Base-by-base conservation (phyloP, 345 rosid species). In the Acer campestre region DNA sequence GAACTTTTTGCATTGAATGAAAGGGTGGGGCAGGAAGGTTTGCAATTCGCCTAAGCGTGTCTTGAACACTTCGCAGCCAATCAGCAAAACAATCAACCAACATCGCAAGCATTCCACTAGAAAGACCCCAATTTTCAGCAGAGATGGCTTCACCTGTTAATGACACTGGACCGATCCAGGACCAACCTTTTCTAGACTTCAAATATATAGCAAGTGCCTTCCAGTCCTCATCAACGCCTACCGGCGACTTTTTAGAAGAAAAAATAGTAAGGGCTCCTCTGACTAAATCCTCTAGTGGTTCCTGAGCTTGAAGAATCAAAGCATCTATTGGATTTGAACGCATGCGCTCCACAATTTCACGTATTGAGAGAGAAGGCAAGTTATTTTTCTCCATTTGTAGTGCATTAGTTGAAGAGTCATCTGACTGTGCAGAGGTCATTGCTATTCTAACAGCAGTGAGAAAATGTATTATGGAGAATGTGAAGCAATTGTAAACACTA, bases 11-110 rank as follows among this genome's bases (percentile, higher is more conserved):
- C 82, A 82, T 80, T 71, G 72, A 68, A 27, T 80, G 59, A 68
- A 78, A 61, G 22, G 88, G 89, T n/a, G 88, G 89, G 27, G 67
- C 61, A 46, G 86, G 87, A 68, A 86, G 89, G 76, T 78, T 79
- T 16, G 83, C 83, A 10, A 86, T 86, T 76, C 73, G 85, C 13
- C 79, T 83, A 74, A 84, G 89, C 2, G 79, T 77, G 59, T 77
- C 85, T 72, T 84, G 84, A 74, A 79, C 86, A 48, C 74, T 71
- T 82, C 73, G 80, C 75, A 86, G 81, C 89, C 87, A 82, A 65
- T 86, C 74, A 6, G 86, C 82, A 74, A 78, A 86, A n/a, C 77
- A 77, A 35, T 82, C 76, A 10, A 82, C 86, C 84, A 84, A 48
- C 83, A 79, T 84, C 22, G 64, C 73, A 48, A 84, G 77, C 42